phyloP scores from a whole-genome alignment of 2,329 filamentous ascomycete genomes.

The Fusarium sp. region DNA sequence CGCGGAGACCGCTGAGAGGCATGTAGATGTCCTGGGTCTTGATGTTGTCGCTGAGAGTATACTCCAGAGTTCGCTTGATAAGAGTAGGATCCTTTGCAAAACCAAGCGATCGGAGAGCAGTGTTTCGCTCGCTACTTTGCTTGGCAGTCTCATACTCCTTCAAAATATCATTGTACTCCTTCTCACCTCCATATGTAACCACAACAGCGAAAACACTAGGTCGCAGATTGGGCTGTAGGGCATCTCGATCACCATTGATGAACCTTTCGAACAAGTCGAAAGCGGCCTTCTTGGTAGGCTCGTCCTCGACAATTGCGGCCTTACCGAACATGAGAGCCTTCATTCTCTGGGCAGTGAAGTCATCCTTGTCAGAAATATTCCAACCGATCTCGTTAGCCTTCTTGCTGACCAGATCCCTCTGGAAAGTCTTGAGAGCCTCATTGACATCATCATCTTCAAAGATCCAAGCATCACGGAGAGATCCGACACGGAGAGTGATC shows the following conservation, averaged over 20 bases:
- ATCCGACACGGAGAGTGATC: slow-evolving; percentile 80
- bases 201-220: slow-evolving; percentile 87
- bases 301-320: slow-evolving; percentile 84
- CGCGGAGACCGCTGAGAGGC: slow-evolving; percentile 81
- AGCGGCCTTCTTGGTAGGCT: slow-evolving; percentile 80
- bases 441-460: slow-evolving; percentile 77
- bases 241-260: slow-evolving; percentile 79
- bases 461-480: slow-evolving; percentile 87
- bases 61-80: slow-evolving; percentile 81
- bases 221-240: slow-evolving; percentile 92
- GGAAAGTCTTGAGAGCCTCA: slow-evolving; percentile 85
- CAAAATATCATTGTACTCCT: slow-evolving; percentile 45
- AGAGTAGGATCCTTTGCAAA: slow-evolving; percentile 81
- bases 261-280: slow-evolving; percentile 93
- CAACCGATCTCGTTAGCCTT: slow-evolving; percentile 91
- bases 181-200: slow-evolving; percentile 84
- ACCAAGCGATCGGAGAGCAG: slow-evolving; percentile 85
- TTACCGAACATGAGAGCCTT: slow-evolving; percentile 90
- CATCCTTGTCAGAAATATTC: slow-evolving; percentile 85
- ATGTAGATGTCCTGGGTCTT: slow-evolving; percentile 97
- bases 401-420: slow-evolving; percentile 78
- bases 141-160: slow-evolving; percentile 54
- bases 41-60: slow-evolving; percentile 83
- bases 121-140: slow-evolving; percentile 91
- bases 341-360: slow-evolving; percentile 93